A percentile compares a stretch with the other conserved stretches of the same genome.
phyloP scores from a whole-genome alignment of 768 basidiomycete species.

The Gelatoporia subvermispora region DNA sequence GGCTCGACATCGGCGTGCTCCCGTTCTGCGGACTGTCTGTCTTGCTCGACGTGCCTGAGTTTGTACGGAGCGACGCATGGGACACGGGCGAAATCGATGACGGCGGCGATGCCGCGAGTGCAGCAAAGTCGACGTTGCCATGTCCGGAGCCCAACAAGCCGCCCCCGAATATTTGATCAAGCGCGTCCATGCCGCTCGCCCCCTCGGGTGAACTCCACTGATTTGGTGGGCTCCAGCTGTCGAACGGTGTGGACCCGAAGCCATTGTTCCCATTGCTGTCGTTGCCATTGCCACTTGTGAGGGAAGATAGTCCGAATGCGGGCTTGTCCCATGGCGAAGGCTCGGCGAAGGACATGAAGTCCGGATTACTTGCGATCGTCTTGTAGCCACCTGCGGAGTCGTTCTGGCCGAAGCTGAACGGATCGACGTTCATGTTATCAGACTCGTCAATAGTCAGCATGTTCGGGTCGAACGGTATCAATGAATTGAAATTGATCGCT shows the following conservation, averaged over 20 bases:
- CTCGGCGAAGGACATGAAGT: conserved; percentile 77
- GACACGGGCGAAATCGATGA: conserved; percentile 48
- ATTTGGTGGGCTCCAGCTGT: conserved; percentile 11
- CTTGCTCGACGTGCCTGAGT: conserved; percentile 12
- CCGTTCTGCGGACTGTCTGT: conserved; percentile 10
- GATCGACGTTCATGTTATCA: conserved; percentile 56
- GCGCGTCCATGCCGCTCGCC: conserved; percentile 28
- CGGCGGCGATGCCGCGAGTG: conserved; percentile 29
- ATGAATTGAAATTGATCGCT: conserved; percentile 44
- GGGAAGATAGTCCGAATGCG: conserved; percentile 11
- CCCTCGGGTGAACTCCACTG: conserved; percentile 23
- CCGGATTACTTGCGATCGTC: conserved; percentile 78
- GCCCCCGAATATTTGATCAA: conserved; percentile 46
- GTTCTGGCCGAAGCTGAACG: conserved; percentile 41
- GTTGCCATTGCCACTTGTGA: conserved; percentile 2
- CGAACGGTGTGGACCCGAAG: conserved; percentile 13
- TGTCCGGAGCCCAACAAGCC: conserved; percentile 24
- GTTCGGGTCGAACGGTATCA: conserved; percentile 68
- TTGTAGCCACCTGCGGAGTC: conserved; percentile 49
- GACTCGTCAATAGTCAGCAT: conserved; percentile 62
- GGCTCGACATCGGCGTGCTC: conserved; percentile 2
- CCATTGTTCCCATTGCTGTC: conserved; percentile 10
- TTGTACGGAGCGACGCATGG: conserved; percentile 34
- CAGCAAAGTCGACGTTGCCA: conserved; percentile 30
- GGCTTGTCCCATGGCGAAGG: conserved; percentile 23